Evolutionary conservation across 441 rosid genomes (phyloP), one percentile per base, ranked within the genome.

Genomic region (Populus hybrid): DNA sequence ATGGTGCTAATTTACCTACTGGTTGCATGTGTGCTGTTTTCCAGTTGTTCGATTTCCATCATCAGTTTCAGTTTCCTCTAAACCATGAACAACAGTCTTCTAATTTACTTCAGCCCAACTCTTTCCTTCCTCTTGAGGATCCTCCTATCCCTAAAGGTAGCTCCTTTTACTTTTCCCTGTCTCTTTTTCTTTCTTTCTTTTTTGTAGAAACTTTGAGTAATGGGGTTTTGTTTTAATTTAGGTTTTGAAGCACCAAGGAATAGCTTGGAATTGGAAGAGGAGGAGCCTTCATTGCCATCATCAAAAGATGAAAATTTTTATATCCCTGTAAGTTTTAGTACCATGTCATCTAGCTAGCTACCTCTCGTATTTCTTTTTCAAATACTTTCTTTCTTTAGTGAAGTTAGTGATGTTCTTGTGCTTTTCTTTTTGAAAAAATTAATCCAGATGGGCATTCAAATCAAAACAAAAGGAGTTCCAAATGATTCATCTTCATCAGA

Each of bases 1-100:
- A 73, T 10, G 63, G 63, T 67, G 70, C 67, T 20, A 69, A 69
- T 64, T n/a, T 81, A n/a, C 57, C 87, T 70, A 76, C 91, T 67
- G 94, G 98, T 70, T 95, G 98, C 91, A 91, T 93, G 87, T 88
- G 88, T 81, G 84, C 93, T 66, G 88, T 95, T 10, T 87, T 89
- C 76, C 94, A 93, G 75, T 77, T 92, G 63, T 92, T 93, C 81
- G 94, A 91, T 84, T 95, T 89, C 67, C 93, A 88, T 74, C 88
- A 40, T 11, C 57, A 83, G 70, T 82, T 87, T 36, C 90, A 87
- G 63, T 82, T 85, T 76, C 81, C 84, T 77, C 81, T 88, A 32
- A 78, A 85, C 77, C 91, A 84, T 76, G 89, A 81, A 3, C 87
- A 86, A 1, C 75, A 35, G 6, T 36, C 57, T 10, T 42, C 70